Percentiles rank a stretch among this genome's conserved stretches.
These are phyloP conservation scores for Lentinula boryana DNA, from an alignment of 768 basidiomycete genomes.

Conservation along the genomic window DNA sequence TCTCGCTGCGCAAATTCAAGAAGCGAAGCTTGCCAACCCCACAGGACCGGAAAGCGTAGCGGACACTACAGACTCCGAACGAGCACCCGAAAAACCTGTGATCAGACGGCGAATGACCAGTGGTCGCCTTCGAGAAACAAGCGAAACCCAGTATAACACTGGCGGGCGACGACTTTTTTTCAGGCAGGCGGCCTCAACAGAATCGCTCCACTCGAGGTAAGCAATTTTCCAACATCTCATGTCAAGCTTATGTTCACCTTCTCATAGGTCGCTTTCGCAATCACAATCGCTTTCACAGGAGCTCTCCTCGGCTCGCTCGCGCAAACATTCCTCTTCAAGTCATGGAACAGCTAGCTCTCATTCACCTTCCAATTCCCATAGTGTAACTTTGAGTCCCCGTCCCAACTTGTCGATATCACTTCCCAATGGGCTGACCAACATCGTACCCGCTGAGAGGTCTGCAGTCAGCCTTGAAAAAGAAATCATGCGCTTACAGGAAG, in stretches of 20 bases:
- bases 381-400: constrained; percentile 23
- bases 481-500: constrained; percentile 92
- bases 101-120: constrained; percentile 49
- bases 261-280: constrained; percentile 78
- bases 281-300: constrained; percentile 98
- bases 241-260: constrained; percentile 2
- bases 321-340: constrained; percentile 76
- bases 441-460: constrained; percentile 58
- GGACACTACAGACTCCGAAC: constrained; percentile 40
- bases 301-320: constrained; percentile 82
- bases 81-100: constrained; percentile 28
- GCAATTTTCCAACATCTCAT: constrained; percentile 4
- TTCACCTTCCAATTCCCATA: constrained; percentile 57
- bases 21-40: constrained; percentile 64
- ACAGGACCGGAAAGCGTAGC: constrained; percentile 20
- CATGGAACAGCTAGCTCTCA: constrained; percentile 60
- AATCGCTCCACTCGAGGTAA: constrained; percentile 85
- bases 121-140: constrained; percentile 42
- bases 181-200: constrained; percentile 80
- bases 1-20: constrained; percentile 85
- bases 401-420: constrained; percentile 58
- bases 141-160: constrained; percentile 42
- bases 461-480: constrained; percentile 86
- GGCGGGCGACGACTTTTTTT: constrained; percentile 73
- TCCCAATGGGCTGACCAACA: constrained; percentile 23